These are phyloP conservation scores for Boletellus sp. DNA, from an alignment of 1,284 basidiomycete genomes.

Conservation along the genomic window DNA sequence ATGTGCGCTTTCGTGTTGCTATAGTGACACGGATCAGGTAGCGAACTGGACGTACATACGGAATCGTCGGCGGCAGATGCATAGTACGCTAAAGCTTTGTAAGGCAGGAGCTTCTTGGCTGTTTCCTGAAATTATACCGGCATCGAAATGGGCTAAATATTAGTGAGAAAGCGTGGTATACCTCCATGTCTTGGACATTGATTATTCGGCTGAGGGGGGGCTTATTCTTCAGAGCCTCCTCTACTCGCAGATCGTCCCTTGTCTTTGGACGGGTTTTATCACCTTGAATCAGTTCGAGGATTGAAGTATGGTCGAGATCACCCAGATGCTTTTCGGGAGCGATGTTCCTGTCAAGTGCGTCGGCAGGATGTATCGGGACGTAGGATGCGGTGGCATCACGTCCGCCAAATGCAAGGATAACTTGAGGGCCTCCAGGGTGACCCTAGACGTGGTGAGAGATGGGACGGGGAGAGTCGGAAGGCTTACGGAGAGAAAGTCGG, in stretches of 20 bases:
- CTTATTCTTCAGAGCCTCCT: conserved; percentile 54
- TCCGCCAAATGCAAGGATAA: conserved; percentile 79
- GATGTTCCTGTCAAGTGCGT: conserved; percentile 68
- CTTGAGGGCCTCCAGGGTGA: conserved; percentile 78
- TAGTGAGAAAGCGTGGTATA: conserved; percentile 23
- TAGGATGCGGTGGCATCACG: conserved; percentile 73
- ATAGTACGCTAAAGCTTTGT: conserved; percentile 80
- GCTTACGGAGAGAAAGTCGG: conserved; percentile 72
- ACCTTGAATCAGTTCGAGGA: conserved; percentile 39
- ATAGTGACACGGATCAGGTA: conserved; percentile 4
- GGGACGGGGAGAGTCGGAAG: background rate
- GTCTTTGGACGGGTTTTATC: conserved; percentile 49
- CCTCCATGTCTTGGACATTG: conserved; percentile 76
- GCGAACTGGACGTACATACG: conserved; percentile 51
- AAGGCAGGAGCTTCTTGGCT: conserved; percentile 62
- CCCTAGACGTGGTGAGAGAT: conserved; percentile 42
- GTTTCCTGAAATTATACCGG: conserved; percentile 40
- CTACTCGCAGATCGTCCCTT: conserved; percentile 68
- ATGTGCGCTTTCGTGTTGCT: conserved; percentile 41
- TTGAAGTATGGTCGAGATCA: conserved; percentile 53
- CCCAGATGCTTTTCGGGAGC: conserved; percentile 69
- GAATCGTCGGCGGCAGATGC: conserved; percentile 81
- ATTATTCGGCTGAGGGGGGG: conserved; percentile 68
- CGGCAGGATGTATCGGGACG: conserved; percentile 70
- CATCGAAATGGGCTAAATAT: background rate